These are phyloP conservation scores for Miscanthus lutarioriparius DNA, from an alignment of 176 grass and related monocot genomes.

Conservation along the genomic window DNA sequence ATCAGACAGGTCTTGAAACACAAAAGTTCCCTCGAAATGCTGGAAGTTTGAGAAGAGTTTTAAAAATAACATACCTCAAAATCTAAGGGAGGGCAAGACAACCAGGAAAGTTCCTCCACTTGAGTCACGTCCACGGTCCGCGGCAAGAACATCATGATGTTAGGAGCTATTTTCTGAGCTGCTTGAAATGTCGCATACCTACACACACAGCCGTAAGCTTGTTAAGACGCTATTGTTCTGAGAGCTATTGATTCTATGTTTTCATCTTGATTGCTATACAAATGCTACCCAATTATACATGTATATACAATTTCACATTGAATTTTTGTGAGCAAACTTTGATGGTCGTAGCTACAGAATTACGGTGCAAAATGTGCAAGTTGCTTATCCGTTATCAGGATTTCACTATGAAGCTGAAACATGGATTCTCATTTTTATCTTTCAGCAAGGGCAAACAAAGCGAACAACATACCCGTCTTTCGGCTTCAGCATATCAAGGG, in stretches of 20 bases:
- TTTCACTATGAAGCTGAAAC: not conserved
- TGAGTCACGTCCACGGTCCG: constrained; percentile 57
- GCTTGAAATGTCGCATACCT: constrained; percentile 55
- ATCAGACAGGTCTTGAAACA: not conserved
- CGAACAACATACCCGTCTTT: constrained; percentile 51
- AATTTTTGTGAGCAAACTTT: not conserved
- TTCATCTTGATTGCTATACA: not conserved
- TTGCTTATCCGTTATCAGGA: not conserved
- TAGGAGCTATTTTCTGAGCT: constrained; percentile 58
- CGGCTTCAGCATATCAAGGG: constrained; percentile 69
- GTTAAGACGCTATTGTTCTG: not conserved
- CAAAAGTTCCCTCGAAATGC: not conserved
- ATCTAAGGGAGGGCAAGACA: constrained; percentile 58
- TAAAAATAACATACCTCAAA: constrained; percentile 43
- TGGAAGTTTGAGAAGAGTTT: not conserved
- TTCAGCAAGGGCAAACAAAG: not conserved
- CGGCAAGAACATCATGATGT: constrained; percentile 73
- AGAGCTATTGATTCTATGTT: not conserved
- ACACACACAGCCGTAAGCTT: not conserved
- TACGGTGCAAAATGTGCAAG: not conserved
- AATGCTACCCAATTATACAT: not conserved
- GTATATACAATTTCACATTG: not conserved
- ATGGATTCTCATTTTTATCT: not conserved
- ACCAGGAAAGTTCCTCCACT: constrained; percentile 67
- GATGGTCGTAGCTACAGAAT: not conserved